Evolutionary conservation across 192 early-diverging fungal genomes (phyloP).

Genomic region (Gigaspora rosea): DNA sequence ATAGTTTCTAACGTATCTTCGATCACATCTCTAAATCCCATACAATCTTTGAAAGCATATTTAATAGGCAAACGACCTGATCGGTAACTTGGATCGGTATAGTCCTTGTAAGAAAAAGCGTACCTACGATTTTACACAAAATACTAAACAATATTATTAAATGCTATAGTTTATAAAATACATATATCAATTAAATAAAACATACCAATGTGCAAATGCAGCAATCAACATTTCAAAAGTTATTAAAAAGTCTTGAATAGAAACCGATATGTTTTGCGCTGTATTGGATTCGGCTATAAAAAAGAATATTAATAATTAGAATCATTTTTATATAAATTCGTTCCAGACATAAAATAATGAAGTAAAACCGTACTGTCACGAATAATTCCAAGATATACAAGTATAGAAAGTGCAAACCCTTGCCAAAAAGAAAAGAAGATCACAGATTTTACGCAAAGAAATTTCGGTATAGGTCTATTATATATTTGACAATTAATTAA

Average conservation of each 20-base stretch:
- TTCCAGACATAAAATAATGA: conserved; percentile 16
- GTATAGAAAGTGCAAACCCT: conserved; percentile 77
- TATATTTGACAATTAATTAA: no score
- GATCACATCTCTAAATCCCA: conserved; percentile 83
- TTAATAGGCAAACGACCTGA: conserved; percentile 75
- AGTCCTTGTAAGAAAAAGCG: conserved; percentile 85
- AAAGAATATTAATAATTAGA: not conserved
- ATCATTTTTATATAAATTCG: not conserved
- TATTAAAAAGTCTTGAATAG: conserved; percentile 88
- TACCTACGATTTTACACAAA: conserved; percentile 42
- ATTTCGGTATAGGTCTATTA: conserved; percentile 87
- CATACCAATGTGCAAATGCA: conserved; percentile 77
- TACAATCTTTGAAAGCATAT: conserved; percentile 78
- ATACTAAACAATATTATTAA: not conserved
- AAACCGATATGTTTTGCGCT: conserved; percentile 72
- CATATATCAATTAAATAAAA: conserved; percentile 31
- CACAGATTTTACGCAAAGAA: conserved; percentile 89
- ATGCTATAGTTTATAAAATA: not conserved
- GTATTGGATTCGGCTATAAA: conserved; percentile 44
- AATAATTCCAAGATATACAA: conserved; percentile 77
- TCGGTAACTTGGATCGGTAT: conserved; percentile 63
- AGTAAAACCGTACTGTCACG: conserved; percentile 54
- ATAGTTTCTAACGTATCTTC: conserved; percentile 79
- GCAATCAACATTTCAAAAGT: conserved; percentile 88
- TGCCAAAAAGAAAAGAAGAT: conserved; percentile 97